A percentile compares a stretch with the other conserved stretches of the same genome.
Conservation (phyloP, 2,329 filamentous ascomycete genomes). For the Albifimbria verrucaria region DNA sequence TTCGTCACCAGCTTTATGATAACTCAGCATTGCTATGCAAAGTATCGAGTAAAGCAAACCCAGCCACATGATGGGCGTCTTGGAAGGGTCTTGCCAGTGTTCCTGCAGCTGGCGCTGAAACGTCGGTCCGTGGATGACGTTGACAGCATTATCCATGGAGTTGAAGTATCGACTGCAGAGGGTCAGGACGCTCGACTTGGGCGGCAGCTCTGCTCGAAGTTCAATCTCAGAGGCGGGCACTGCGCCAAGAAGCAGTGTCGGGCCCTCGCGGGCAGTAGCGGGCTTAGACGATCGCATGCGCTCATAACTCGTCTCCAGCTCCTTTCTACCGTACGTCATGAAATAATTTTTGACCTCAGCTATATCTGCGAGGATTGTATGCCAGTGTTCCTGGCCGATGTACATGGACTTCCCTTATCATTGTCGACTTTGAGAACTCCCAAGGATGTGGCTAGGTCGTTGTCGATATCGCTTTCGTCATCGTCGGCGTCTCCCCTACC, state of each 20-base stretch:
- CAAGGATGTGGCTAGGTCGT: slow-evolving; percentile 66
- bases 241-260: slow-evolving; percentile 75
- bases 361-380: slow-evolving; percentile 75
- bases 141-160: slow-evolving; percentile 67
- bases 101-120: slow-evolving; percentile 69
- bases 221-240: slow-evolving; percentile 71
- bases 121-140: slow-evolving; percentile 77
- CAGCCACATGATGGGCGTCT: slow-evolving; percentile 74
- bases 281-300: slow-evolving; percentile 70
- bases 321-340: slow-evolving; percentile 73
- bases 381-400: slow-evolving; percentile 81
- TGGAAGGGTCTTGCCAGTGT: slow-evolving; percentile 70
- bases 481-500: slow-evolving; percentile 43
- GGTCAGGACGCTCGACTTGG: slow-evolving; percentile 78
- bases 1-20: slow-evolving; percentile 75
- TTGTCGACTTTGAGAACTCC: slow-evolving; percentile 79
- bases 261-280: slow-evolving; percentile 57
- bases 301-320: slow-evolving; percentile 77
- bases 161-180: slow-evolving; percentile 90
- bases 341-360: slow-evolving; percentile 94
- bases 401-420: slow-evolving; percentile 79
- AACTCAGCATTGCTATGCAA: slow-evolving; percentile 74
- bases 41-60: slow-evolving; percentile 74
- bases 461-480: slow-evolving; percentile 66
- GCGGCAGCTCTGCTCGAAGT: slow-evolving; percentile 74